Base-by-base conservation (phyloP, 2,329 filamentous ascomycete genomes). In the Phoma sp. region DNA sequence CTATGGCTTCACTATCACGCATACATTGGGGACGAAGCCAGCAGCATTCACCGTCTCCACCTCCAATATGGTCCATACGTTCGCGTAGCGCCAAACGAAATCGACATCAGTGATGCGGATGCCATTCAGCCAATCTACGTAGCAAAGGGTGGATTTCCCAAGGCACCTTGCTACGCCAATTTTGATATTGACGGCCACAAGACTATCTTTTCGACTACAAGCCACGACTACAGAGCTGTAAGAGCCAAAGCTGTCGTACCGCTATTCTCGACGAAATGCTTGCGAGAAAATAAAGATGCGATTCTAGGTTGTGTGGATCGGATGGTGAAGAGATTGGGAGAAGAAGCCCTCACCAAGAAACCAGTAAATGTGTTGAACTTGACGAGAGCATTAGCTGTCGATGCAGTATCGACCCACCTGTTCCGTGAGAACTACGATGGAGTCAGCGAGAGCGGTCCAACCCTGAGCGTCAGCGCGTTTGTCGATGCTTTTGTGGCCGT, bases 161-260 rank as follows among this genome's bases (percentile, higher is more conserved):
- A 86, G 64, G 76, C 81, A 1, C 61, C 67, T 0, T 80, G 76
- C 53, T 86, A 86, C 64, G 68, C 70, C 0, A 86, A 85, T 58
- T 85, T 85, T 61, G 81, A 85, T 54, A 82, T 85, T 17, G 83
- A 85, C 59, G 81, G 81, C 0, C 80, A 82, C 60, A 69, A 76
- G 25, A 82, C 82, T 1, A 81, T 86, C 32, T 86, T 86, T 69
- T 81, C 78, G 3, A 78, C 75, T 0, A 71, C 76, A 17, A 75
- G 79, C 51, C 69, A 67, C 3, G 73, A 72, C 2, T 71, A 80
- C 38, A 66, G 82, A 10, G 76, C 74, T 3, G 58, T 69, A 4
- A 69, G 82, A 40, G 81, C 80, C 12, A 84, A 84, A 63, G 79
- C 80, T 15, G 81, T 85, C 0, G 67, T 77, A 29, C 74, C 78